Conservation (phyloP, 2,329 filamentous ascomycete genomes). For the Dactylellina cionopaga region DNA sequence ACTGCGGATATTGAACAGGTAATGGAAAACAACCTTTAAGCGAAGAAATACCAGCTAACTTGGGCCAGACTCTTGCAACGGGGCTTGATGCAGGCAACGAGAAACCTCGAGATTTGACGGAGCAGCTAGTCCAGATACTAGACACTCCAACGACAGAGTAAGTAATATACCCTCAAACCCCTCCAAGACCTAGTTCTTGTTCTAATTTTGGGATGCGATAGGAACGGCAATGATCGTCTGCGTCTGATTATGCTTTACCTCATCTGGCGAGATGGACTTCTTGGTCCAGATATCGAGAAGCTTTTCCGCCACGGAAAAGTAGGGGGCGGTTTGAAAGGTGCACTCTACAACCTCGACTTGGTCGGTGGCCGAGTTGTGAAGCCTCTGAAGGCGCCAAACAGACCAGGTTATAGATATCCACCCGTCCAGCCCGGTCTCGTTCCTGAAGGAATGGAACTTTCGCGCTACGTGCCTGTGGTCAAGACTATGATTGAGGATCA, state of each 20-base stretch:
- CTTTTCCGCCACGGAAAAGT: slow-evolving; percentile 84
- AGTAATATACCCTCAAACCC: slow-evolving; percentile 1
- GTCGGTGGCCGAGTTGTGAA: slow-evolving; percentile 79
- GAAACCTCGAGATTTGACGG: slow-evolving; percentile 88
- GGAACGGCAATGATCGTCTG: slow-evolving; percentile 71
- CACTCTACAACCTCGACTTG: slow-evolving; percentile 80
- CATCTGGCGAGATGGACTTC: slow-evolving; percentile 84
- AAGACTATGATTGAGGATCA: slow-evolving; percentile 84
- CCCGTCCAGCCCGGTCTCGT: slow-evolving; percentile 64
- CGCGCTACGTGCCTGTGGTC: slow-evolving; percentile 82
- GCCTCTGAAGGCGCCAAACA: slow-evolving; percentile 78
- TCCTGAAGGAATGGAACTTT: slow-evolving; percentile 83
- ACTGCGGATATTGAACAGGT: slow-evolving; percentile 86
- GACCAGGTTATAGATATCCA: slow-evolving; percentile 49
- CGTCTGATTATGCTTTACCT: slow-evolving; percentile 87
- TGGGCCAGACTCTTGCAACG: slow-evolving; percentile 76
- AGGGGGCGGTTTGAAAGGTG: slow-evolving; percentile 75
- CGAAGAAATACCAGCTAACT: background rate
- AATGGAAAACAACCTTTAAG: slow-evolving; percentile 44
- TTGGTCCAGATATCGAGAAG: slow-evolving; percentile 83
- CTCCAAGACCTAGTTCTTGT: too few relatives aligned
- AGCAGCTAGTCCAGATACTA: slow-evolving; percentile 84
- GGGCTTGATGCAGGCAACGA: slow-evolving; percentile 91
- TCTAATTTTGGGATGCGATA: slow-evolving; percentile 9
- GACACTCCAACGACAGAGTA: slow-evolving; percentile 74